Evolutionary conservation across 2,329 filamentous ascomycete species (phyloP), one percentile per base, ranked within the genome.

Genomic region (Colletotrichum godetiae): DNA sequence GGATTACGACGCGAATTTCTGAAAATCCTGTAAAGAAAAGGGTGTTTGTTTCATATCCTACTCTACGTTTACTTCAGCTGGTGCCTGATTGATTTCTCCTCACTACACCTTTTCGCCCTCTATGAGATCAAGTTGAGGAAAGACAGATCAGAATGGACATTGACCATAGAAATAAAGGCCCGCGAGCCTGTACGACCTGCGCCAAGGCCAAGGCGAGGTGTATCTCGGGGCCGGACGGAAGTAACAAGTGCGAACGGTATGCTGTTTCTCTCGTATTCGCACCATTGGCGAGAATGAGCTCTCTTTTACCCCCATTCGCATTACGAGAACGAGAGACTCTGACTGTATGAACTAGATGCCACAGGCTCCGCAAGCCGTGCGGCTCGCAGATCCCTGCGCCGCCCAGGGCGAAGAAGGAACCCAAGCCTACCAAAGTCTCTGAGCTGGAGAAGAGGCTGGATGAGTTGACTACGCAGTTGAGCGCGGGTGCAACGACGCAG

Each of bases 131-230:
- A 13, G 42, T n/a, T 29, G 13, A 5, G n/a, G 52, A 29, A 33
- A 35, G 22, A 63, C 37, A 37, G 29, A 11, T 52, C 7, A 46
- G 27, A 52, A 74, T 74, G 67, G 71, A 74, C n/a, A 13, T 52
- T 13, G 73, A 67, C 24, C 35, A 52, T 2, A 75, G 57, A 35
- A 77, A 63, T 76, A 86, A 84, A 74, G 86, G 86, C 13, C 86
- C 87, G 4, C 84, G 85, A 75, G 87, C 87, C 56, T 88, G 87
- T 76, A 81, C 81, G 1, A 87, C 86, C 1, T 88, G 87, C 76
- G 87, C 87, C 72, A 87, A 84, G 75, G 87, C 87, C n/a, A 88
- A 88, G 77, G 84, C 86, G 35, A 82, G 86, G 76, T 88, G 87
- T 57, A 84, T 87, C 31, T 81, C 85, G 0, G 84, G 86, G 3